Conservation (phyloP, 1,284 basidiomycete genomes). For the Laetiporus sulphureus region DNA sequence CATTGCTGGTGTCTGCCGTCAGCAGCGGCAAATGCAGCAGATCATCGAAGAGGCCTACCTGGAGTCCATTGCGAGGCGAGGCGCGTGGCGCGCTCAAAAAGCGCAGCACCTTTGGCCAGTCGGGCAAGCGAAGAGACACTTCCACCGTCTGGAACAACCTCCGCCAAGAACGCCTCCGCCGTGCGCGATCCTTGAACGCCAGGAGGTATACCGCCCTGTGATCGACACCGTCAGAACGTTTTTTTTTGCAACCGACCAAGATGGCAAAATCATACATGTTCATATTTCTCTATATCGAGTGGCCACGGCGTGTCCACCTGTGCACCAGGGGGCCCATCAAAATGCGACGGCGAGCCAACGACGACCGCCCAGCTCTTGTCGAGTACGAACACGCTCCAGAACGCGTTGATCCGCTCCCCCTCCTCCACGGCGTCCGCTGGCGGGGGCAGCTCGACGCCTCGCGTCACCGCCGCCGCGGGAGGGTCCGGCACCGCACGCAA, state of each 20-base stretch:
- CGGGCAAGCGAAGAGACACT: slow-evolving; percentile 22
- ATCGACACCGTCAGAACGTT: slow-evolving; percentile 1
- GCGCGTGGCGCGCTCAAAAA: slow-evolving; percentile 30
- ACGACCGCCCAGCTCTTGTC: slow-evolving; percentile 38
- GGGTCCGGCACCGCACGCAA: slow-evolving; percentile 17
- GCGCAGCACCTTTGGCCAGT: slow-evolving; percentile 31
- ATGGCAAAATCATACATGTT: slow-evolving; percentile 16
- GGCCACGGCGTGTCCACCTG: slow-evolving; percentile 38
- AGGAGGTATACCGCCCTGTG: slow-evolving; percentile 14
- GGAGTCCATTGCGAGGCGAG: slow-evolving; percentile 20
- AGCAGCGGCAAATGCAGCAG: background rate
- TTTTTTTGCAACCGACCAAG: slow-evolving; percentile 1
- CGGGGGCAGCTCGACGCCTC: slow-evolving; percentile 7
- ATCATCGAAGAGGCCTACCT: slow-evolving; percentile 10
- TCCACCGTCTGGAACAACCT: slow-evolving; percentile 13
- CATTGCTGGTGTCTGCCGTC: slow-evolving; percentile 7
- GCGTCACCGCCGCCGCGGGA: too few species aligned
- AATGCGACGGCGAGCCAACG: slow-evolving; percentile 29
- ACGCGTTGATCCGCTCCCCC: slow-evolving; percentile 37
- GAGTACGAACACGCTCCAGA: slow-evolving; percentile 37
- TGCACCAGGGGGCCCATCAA: slow-evolving; percentile 21
- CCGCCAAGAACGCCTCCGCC: slow-evolving; percentile 23
- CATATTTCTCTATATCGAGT: slow-evolving; percentile 27
- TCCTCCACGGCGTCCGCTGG: slow-evolving; percentile 30
- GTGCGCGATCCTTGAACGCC: slow-evolving; percentile 16